Base-by-base conservation (phyloP, 371 early-diverging fungal genomes). In the Rhizopus delemar region DNA sequence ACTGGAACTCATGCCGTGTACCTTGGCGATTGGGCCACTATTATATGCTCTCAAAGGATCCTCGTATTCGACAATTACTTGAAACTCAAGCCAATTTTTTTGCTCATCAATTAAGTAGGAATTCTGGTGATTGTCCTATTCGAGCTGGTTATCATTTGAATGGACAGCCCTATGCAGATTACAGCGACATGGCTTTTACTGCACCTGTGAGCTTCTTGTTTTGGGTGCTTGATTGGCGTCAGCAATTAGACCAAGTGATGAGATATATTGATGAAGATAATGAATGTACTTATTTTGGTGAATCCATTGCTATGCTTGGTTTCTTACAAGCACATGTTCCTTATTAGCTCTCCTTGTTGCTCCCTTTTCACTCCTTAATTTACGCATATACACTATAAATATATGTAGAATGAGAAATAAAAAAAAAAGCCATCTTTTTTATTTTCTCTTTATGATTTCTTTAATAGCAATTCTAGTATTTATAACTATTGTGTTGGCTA, bases 11-110 rank as follows among this genome's bases (percentile, higher is more conserved):
- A 8, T 82, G 82, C 28, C 75, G 82, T 62, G 82, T 82, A 2
- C 81, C 81, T n/a, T 86, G 86, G 86, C 77, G 85, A 8, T 65
- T 86, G 1, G 81, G 84, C 3, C 78, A 81, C 46, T 86, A 82
- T 49, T 84, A 86, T 51, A 77, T 84, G 58, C 54, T 81, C 52
- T 81, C 85, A 0, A 66, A 70, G 5, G 86, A 86, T 58, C 74
- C 77, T 8, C 71, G 85, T 12, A 60, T 86, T 28, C 67, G 74
- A 33, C 83, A 74, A 6, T 48, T 79, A 0, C 53, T 86, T 35
- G 75, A 79, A 53, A 79, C 84, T 4, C 68, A 82, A 45, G 78
- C 81, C 2, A 69, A 79, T n/a, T 86, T 86, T 60, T 86, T 84
- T 62, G 81, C 80, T 0, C 71, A 68, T 9, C 73, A 84, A 46